Percentiles rank a stretch among this genome's conserved stretches.
phyloP scores from a whole-genome alignment of 176 grass and related monocot genomes.

The Avena eriantha region DNA sequence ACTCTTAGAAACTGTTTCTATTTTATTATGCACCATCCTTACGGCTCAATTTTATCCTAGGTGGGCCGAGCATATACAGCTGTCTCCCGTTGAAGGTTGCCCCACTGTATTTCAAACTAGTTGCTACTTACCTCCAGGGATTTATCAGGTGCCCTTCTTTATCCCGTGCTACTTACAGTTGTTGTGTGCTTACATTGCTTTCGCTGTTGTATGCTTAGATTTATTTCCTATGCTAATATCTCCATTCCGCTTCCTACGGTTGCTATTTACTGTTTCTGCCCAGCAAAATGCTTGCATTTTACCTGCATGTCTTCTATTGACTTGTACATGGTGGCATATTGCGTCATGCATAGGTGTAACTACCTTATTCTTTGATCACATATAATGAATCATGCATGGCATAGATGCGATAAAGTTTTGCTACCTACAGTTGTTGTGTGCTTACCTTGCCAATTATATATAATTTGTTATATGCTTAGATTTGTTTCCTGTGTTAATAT shows the following conservation, averaged over 20 bases:
- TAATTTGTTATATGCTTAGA: not conserved
- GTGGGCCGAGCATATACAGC: constrained; percentile 88
- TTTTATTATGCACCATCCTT: not conserved
- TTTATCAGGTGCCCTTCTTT: constrained; percentile 63
- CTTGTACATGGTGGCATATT: not conserved
- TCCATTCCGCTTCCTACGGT: not conserved
- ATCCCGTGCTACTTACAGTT: not conserved
- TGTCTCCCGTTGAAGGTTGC: constrained; percentile 91
- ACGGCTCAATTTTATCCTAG: constrained; percentile 45
- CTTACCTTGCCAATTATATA: not conserved
- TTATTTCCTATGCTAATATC: not conserved
- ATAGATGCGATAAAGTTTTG: too few species aligned
- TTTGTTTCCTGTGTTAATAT: constrained; percentile 2
- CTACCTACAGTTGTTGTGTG: constrained; percentile 17
- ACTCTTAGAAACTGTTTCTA: not conserved
- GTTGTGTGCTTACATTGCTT: not conserved
- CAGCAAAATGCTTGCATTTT: not conserved
- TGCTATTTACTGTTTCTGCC: constrained; percentile 2
- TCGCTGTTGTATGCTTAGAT: not conserved
- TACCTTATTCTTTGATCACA: not conserved
- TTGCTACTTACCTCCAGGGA: constrained; percentile 72
- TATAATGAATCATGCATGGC: not conserved
- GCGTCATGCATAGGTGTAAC: not conserved
- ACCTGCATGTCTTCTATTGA: not conserved
- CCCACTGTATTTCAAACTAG: constrained; percentile 85